A percentile compares a stretch with the other conserved stretches of the same genome.
These are phyloP conservation scores for Drechmeria coniospora DNA, from an alignment of 2,329 filamentous ascomycete genomes.

Conservation along the genomic window DNA sequence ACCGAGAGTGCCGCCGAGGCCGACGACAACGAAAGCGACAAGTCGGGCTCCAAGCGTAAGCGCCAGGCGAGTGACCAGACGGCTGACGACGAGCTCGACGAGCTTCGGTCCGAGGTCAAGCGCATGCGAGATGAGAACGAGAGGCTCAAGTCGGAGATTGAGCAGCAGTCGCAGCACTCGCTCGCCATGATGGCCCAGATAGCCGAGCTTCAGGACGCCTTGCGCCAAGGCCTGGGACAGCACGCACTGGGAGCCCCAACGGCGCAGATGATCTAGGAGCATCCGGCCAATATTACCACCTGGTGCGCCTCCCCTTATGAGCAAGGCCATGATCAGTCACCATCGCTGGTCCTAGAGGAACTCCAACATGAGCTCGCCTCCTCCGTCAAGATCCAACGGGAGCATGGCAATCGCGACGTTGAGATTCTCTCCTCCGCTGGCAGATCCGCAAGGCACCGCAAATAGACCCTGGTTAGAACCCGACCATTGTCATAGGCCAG, in stretches of 20 bases:
- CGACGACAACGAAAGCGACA: constrained; percentile 32
- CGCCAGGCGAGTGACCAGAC: constrained; percentile 17
- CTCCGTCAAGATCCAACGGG: background rate
- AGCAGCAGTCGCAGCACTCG: constrained; percentile 31
- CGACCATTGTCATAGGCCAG: too few species aligned
- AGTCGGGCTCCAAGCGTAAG: constrained; percentile 32
- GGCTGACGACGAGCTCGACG: constrained; percentile 32
- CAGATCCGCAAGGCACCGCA: too few species aligned
- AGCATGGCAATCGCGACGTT: background rate
- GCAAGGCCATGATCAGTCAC: background rate
- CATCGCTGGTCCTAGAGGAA: background rate
- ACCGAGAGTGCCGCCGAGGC: constrained; percentile 21
- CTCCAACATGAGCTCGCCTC: background rate
- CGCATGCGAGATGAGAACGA: constrained; percentile 50
- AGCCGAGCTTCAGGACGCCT: constrained; percentile 26
- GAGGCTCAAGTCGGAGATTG: constrained; percentile 35
- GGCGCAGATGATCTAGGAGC: constrained; percentile 23
- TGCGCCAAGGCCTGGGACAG: constrained; percentile 19
- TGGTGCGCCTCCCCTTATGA: background rate
- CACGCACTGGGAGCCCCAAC: constrained; percentile 21
- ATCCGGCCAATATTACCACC: constrained; percentile 1
- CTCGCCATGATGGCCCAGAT: constrained; percentile 34
- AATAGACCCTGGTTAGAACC: too few species aligned
- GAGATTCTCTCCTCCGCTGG: background rate
- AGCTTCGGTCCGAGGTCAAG: constrained; percentile 50